A percentile compares a stretch with the other conserved stretches of the same genome.
phyloP scores from a whole-genome alignment of 2,329 filamentous ascomycete species.

The Trematosphaeria pertusa region DNA sequence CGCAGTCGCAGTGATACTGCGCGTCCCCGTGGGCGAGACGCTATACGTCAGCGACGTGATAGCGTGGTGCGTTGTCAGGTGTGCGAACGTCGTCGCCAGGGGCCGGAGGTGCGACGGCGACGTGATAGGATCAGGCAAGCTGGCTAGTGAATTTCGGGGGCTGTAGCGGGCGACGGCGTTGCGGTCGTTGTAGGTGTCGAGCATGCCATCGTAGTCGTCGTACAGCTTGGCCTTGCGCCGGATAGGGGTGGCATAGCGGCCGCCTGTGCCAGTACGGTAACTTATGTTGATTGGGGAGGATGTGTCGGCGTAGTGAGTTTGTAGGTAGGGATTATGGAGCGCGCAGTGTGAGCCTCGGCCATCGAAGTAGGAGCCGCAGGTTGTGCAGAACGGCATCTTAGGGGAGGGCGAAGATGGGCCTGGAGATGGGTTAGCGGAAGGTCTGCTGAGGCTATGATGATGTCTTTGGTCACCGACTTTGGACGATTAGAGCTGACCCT shows the following conservation, averaged over 20 bases:
- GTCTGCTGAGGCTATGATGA: no score
- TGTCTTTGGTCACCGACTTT: no score
- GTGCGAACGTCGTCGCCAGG: constrained; percentile 16
- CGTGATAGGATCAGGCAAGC: constrained; percentile 1
- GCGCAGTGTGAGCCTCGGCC: constrained; percentile 22
- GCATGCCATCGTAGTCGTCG: neutral
- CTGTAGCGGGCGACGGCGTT: neutral
- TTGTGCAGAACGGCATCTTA: constrained; percentile 22
- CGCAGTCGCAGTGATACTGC: constrained; percentile 20
- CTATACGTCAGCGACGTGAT: constrained; percentile 22
- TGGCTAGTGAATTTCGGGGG: neutral
- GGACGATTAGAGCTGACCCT: no score
- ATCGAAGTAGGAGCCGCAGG: constrained; percentile 13
- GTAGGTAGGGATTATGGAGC: constrained; percentile 12
- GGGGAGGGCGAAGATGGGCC: no score
- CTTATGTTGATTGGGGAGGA: constrained; percentile 8
- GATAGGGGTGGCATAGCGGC: constrained; percentile 1
- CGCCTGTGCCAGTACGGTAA: constrained; percentile 9
- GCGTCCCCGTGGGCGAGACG: constrained; percentile 11
- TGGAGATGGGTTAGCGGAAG: no score
- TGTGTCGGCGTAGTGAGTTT: constrained; percentile 9
- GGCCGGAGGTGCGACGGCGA: neutral
- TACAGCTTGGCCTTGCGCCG: no score
- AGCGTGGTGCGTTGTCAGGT: constrained; percentile 17
- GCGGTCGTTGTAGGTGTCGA: neutral